Conservation (phyloP, 1,284 basidiomycete genomes). For the Ustilago bromivora region DNA sequence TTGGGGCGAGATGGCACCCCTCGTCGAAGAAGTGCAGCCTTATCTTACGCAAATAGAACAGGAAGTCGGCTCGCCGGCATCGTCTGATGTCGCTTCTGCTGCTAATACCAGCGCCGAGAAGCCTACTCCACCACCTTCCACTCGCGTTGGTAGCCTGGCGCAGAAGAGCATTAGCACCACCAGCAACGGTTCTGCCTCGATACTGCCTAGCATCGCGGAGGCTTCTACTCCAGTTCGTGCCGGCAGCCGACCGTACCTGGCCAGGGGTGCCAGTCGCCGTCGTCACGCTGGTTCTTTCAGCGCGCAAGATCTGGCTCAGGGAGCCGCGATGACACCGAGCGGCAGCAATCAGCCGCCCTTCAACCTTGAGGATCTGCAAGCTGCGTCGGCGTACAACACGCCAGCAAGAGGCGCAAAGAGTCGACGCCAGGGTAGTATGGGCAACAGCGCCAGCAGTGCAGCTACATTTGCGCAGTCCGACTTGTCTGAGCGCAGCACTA, state of each 20-base stretch:
- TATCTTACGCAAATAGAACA: conserved; percentile 48
- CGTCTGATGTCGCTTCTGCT: conserved; percentile 11
- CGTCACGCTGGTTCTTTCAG: conserved; percentile 64
- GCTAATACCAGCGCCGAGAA: not conserved
- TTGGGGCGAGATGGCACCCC: conserved; percentile 83
- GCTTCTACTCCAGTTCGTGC: conserved; percentile 40
- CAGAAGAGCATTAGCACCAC: conserved; percentile 35
- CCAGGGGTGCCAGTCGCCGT: conserved; percentile 37
- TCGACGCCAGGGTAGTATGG: conserved; percentile 32
- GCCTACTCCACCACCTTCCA: conserved; percentile 30
- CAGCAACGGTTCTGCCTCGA: conserved; percentile 26
- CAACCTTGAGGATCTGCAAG: conserved; percentile 46
- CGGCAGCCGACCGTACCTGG: conserved; percentile 32
- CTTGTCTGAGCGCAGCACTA: conserved; percentile 23
- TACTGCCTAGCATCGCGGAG: conserved; percentile 64
- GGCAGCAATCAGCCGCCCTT: conserved; percentile 38
- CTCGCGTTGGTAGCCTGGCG: conserved; percentile 23
- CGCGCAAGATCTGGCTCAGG: conserved; percentile 61
- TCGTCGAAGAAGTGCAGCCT: conserved; percentile 76
- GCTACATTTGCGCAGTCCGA: conserved; percentile 36
- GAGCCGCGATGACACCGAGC: conserved; percentile 54
- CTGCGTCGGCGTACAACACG: conserved; percentile 42
- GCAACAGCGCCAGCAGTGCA: conserved; percentile 36
- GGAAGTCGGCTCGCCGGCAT: conserved; percentile 17
- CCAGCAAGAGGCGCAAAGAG: conserved; percentile 19